Conservation (phyloP, 345 rosid genomes). For the Citrus maxima region DNA sequence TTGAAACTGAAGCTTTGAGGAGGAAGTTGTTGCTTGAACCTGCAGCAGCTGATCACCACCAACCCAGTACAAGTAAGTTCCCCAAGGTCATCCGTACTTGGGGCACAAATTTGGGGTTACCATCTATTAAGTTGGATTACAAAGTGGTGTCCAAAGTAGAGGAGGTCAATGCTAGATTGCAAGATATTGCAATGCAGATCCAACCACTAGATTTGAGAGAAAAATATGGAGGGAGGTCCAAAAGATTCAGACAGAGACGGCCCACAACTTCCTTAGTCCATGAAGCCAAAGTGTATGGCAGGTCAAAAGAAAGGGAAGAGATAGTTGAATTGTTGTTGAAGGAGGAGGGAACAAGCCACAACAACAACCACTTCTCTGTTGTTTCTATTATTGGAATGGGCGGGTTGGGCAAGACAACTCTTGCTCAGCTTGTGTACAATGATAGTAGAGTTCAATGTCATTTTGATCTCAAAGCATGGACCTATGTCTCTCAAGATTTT, state of each 20-base stretch:
- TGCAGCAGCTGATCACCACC: neutral
- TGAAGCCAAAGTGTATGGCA: neutral
- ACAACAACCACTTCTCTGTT: neutral
- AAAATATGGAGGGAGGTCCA: neutral
- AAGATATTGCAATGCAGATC: neutral
- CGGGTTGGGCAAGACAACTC: slow-evolving; percentile 27
- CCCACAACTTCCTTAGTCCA: neutral
- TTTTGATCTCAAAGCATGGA: slow-evolving; percentile 20
- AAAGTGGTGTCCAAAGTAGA: neutral
- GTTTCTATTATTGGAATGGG: slow-evolving; percentile 26
- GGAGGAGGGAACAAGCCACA: neutral
- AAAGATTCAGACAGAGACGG: neutral
- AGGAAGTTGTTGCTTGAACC: neutral
- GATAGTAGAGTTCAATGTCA: neutral
- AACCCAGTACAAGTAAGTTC: neutral
- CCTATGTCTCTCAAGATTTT: slow-evolving; percentile 15
- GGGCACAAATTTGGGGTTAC: neutral
- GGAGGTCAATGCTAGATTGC: neutral
- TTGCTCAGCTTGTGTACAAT: slow-evolving; percentile 22
- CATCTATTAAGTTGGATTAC: neutral
- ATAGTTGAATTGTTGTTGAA: neutral
- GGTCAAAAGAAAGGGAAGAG: neutral
- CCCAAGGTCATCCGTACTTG: neutral
- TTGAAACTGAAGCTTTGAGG: neutral
- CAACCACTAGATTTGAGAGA: neutral